Conservation (phyloP, 495 filamentous ascomycete species). For the Penicillium paxilli region DNA sequence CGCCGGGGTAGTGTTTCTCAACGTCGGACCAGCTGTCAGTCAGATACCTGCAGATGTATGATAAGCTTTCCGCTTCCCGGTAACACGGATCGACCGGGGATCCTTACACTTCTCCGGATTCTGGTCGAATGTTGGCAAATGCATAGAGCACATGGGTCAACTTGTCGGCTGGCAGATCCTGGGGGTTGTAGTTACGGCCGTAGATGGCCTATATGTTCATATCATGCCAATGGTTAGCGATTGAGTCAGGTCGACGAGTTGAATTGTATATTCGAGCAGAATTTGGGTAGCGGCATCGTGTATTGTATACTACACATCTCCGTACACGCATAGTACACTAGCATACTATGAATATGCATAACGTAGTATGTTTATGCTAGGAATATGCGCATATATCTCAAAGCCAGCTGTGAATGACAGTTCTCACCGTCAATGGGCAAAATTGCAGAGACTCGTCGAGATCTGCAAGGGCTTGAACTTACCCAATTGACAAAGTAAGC, state of each 20-base stretch:
- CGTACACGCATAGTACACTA: no score
- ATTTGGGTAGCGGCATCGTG: no score
- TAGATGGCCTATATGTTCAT: slow-evolving; percentile 71
- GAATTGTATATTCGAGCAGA: no score
- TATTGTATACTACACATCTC: no score
- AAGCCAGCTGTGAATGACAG: neutral
- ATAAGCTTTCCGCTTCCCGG: neutral
- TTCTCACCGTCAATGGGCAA: neutral
- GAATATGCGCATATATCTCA: no score
- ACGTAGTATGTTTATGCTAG: no score
- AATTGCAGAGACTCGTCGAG: neutral
- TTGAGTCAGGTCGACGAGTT: neutral
- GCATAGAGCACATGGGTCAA: slow-evolving; percentile 92
- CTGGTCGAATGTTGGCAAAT: slow-evolving; percentile 78
- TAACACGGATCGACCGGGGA: neutral
- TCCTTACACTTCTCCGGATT: slow-evolving; percentile 73
- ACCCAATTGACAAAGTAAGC: slow-evolving; percentile 62
- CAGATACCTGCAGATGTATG: slow-evolving; percentile 50
- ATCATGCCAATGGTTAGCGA: slow-evolving; percentile 2
- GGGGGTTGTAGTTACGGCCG: slow-evolving; percentile 77
- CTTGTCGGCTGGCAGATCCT: slow-evolving; percentile 83
- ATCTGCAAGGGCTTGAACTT: slow-evolving; percentile 21
- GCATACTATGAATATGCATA: no score
- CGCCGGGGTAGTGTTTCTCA: slow-evolving; percentile 73
- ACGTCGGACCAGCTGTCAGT: slow-evolving; percentile 86